Evolutionary conservation across 202 grass and related monocot species (phyloP).

Genomic region (Elaeis oleifera): DNA sequence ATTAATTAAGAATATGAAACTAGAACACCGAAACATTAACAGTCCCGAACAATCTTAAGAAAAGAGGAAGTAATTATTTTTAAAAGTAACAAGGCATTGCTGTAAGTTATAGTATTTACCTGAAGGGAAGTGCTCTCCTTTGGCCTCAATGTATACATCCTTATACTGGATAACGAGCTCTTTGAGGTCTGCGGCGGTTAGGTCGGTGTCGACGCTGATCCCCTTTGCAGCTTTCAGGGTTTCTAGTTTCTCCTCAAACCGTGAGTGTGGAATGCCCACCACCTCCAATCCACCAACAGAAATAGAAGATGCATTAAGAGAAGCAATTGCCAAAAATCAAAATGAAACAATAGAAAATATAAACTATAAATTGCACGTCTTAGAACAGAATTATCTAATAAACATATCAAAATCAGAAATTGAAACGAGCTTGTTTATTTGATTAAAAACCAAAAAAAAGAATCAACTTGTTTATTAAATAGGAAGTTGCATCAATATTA

Average conservation of each 20-base stretch:
- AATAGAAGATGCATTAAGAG: neutral
- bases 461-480: too few species aligned
- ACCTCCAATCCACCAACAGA: constrained; percentile 36
- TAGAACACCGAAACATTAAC: neutral
- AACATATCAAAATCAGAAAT: too few species aligned
- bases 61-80: neutral
- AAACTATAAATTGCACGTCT: too few species aligned
- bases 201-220: constrained; percentile 49
- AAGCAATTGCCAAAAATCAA: too few species aligned
- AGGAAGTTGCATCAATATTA: too few species aligned
- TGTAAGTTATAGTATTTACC: constrained; percentile 22
- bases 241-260: constrained; percentile 82
- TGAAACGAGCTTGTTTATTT: too few species aligned
- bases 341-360: too few species aligned
- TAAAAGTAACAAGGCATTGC: too few species aligned
- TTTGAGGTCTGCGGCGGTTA: constrained; percentile 66
- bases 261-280: constrained; percentile 62
- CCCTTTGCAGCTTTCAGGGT: constrained; percentile 64
- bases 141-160: constrained; percentile 71
- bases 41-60: neutral
- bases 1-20: neutral
- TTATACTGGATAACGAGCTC: constrained; percentile 77
- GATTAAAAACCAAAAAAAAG: too few species aligned
- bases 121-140: constrained; percentile 73
- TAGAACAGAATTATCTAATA: too few species aligned